Conservation (phyloP, 805 yeast genomes). For the Lachancea meyersii region DNA sequence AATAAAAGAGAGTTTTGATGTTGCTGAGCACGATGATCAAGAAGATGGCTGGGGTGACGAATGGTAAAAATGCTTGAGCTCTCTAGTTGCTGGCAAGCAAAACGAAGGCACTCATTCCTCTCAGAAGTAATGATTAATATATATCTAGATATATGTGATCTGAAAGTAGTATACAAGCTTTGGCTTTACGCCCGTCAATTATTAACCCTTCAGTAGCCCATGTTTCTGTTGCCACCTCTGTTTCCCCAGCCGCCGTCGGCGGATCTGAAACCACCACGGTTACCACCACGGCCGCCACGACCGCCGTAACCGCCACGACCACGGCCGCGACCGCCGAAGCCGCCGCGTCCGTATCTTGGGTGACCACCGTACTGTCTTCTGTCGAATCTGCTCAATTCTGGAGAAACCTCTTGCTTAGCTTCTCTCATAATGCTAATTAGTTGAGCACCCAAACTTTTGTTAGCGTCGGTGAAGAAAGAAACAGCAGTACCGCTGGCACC, state of each 20-base stretch:
- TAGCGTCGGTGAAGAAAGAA: conserved; percentile 85
- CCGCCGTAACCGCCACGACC: conserved; percentile 38
- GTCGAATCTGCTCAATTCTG: conserved; percentile 68
- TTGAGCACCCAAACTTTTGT: conserved; percentile 84
- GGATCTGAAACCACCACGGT: conserved; percentile 38
- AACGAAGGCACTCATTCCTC: not conserved
- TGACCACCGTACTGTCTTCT: conserved; percentile 67
- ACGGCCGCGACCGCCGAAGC: conserved; percentile 37
- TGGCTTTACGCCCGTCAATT: conserved; percentile 3
- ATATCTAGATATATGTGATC: not conserved
- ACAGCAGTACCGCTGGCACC: conserved; percentile 94
- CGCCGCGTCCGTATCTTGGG: conserved; percentile 52
- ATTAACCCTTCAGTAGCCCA: not conserved
- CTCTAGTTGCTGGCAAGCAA: not conserved
- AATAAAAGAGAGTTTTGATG: conserved; percentile 2
- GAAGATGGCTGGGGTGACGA: conserved; percentile 27
- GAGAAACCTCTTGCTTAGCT: conserved; percentile 89
- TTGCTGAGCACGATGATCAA: conserved; percentile 9
- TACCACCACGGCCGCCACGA: conserved; percentile 35
- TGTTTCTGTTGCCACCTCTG: conserved; percentile 28
- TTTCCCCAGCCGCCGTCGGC: conserved; percentile 39
- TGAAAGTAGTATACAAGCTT: conserved; percentile 3
- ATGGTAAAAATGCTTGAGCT: conserved; percentile 13
- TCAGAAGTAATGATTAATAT: not conserved
- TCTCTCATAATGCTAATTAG: conserved; percentile 85